Conservation (phyloP, 331 rosid genomes). For the Malus hybrid region DNA sequence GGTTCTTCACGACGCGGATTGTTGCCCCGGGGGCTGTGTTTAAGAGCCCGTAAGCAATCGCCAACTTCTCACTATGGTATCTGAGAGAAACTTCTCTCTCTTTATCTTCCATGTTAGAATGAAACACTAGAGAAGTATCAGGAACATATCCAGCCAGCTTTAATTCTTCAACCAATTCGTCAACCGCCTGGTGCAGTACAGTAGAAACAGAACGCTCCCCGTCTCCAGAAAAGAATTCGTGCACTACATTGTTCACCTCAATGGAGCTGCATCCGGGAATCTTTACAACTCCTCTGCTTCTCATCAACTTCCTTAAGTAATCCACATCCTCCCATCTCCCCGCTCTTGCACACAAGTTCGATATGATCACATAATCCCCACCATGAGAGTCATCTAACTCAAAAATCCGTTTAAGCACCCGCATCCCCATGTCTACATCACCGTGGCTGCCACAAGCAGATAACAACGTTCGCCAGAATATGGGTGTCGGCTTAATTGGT, state of each 20-base stretch:
- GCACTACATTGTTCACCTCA: conserved; percentile 76
- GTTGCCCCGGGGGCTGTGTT: conserved; percentile 70
- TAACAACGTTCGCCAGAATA: conserved; percentile 78
- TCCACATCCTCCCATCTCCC: conserved; percentile 90
- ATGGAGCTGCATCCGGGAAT: conserved; percentile 87
- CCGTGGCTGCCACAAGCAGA: conserved; percentile 68
- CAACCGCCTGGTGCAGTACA: conserved; percentile 50
- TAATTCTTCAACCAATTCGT: conserved; percentile 62
- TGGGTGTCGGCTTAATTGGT: conserved; percentile 61
- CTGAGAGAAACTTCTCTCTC: conserved; percentile 65
- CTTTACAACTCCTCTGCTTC: conserved; percentile 53
- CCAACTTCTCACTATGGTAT: conserved; percentile 87
- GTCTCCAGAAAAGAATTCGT: conserved; percentile 80
- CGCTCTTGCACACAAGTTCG: conserved; percentile 63
- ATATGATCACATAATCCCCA: conserved; percentile 80
- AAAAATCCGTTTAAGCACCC: conserved; percentile 47
- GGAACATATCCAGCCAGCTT: conserved; percentile 76
- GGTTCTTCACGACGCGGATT: conserved; percentile 78
- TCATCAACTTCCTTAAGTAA: conserved; percentile 60
- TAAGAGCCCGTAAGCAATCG: conserved; percentile 64
- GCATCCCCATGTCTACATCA: conserved; percentile 65
- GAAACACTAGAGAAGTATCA: conserved; percentile 62
- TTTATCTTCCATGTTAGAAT: conserved; percentile 60
- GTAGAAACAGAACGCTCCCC: conserved; percentile 50
- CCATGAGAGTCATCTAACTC: conserved; percentile 84